Evolutionary conservation across 1,284 basidiomycete species (phyloP), one percentile per base, ranked within the genome.

Genomic region (Ustilago curta): DNA sequence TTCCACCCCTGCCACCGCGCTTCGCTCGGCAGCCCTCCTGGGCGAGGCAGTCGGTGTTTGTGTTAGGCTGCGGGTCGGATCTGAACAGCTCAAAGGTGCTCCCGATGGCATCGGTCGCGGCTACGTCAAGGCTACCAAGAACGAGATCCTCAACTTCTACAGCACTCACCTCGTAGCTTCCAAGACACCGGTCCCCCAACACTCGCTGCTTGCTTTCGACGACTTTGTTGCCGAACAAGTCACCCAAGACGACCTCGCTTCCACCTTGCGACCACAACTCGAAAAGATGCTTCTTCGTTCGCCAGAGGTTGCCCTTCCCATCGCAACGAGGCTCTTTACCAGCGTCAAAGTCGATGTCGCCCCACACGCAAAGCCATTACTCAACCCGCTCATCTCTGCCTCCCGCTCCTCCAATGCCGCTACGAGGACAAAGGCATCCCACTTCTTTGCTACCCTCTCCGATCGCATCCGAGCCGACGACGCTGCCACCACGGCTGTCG

Each of bases 251-350:
- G 80, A 81, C 23, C 53, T 83, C 19, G n/a, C 70, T 4, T 35
- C 50, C 14, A 59, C 71, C 2, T 57, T 84, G n/a, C 62, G 80
- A 11, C 83, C 83, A 8, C 68, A 80, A 25, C 76, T 84, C 23
- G 76, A 82, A 48, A 83, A 83, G 67, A 80, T 80, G 78, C 70
- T 83, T 8, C 76, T 83, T 0, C 70, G 82, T 35, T 83, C 83
- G 23, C 83, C 83, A 18, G 83, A 84, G 25, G 56, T 79, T 0
- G 74, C 76, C 9, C 64, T 82, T 6, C 70, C 72, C 4, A 59
- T 79, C n/a, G 72, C 77, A 3, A 49, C 47, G 32, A 45, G 45
- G 27, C 72, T 82, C 37, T 78, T 82, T 58, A 44, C 49, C 27
- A 56, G 63, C 18, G 59, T 64, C 68, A 59, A 63, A 25, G 49